Evolutionary conservation across 2,329 filamentous ascomycete genomes (phyloP).

Genomic region (Phyllosticta capitalensis): DNA sequence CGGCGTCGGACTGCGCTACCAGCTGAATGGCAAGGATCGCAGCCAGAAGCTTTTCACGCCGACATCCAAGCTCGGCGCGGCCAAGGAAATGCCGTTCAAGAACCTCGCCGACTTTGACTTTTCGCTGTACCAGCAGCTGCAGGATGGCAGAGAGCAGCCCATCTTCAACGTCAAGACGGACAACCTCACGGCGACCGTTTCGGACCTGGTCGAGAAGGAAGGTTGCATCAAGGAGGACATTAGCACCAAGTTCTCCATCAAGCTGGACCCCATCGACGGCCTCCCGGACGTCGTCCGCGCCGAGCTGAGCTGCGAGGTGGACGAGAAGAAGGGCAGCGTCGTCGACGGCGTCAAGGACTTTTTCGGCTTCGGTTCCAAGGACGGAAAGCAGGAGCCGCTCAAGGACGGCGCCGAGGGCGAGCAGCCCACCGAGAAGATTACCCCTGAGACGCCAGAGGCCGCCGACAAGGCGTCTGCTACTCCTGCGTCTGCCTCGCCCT

Average conservation of each 20-base stretch:
- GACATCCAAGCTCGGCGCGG: constrained; percentile 62
- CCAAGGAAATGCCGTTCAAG: constrained; percentile 77
- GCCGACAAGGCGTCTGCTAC: constrained; percentile 37
- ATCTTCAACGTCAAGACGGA: constrained; percentile 61
- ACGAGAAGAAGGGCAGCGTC: constrained; percentile 64
- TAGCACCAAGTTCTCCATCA: constrained; percentile 67
- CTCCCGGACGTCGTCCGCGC: constrained; percentile 69
- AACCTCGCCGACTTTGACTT: constrained; percentile 75
- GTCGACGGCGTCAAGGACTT: constrained; percentile 94
- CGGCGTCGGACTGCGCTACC: constrained; percentile 64
- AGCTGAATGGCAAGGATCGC: constrained; percentile 54
- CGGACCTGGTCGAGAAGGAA: constrained; percentile 66
- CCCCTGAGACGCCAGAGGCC: constrained; percentile 24
- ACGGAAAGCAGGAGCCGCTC: constrained; percentile 64
- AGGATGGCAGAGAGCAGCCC: constrained; percentile 44
- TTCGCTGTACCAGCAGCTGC: constrained; percentile 65
- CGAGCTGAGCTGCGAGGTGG: constrained; percentile 76
- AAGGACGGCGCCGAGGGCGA: constrained; percentile 46
- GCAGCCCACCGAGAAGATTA: constrained; percentile 32
- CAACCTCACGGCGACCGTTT: constrained; percentile 79
- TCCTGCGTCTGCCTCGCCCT: constrained; percentile 39
- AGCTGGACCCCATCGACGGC: constrained; percentile 62
- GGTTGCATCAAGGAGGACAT: constrained; percentile 69
- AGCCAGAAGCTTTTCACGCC: constrained; percentile 78
- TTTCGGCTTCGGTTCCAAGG: constrained; percentile 86